phyloP scores from a whole-genome alignment of 2,329 filamentous ascomycete genomes.

The Allantophomopsis lycopodina region DNA sequence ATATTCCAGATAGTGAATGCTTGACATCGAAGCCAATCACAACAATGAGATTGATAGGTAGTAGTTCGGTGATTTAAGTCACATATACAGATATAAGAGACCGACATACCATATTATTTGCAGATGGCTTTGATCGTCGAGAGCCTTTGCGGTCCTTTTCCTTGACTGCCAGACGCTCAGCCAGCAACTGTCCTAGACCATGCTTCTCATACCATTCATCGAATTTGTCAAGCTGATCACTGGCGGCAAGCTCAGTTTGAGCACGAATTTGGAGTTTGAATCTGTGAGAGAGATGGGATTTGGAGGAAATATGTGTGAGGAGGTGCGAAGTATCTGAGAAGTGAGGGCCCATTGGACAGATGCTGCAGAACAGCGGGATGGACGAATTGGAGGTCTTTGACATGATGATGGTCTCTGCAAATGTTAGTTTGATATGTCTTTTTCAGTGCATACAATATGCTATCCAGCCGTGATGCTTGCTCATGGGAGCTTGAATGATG shows the following conservation, averaged over 20 bases:
- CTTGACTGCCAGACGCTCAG: slow-evolving; percentile 66
- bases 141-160: slow-evolving; percentile 31
- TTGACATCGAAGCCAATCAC: no score
- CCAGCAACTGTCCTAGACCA: slow-evolving; percentile 58
- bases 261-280: slow-evolving; percentile 69
- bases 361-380: slow-evolving; percentile 65
- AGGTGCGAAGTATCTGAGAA: slow-evolving; percentile 90
- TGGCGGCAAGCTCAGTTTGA: slow-evolving; percentile 51
- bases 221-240: slow-evolving; percentile 49
- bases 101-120: no score
- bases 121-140: not conserved
- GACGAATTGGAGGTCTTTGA: slow-evolving; percentile 3
- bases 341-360: slow-evolving; percentile 65
- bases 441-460: no score
- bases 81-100: no score
- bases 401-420: slow-evolving; percentile 3
- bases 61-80: no score
- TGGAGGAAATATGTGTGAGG: slow-evolving; percentile 83
- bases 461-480: no score
- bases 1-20: no score
- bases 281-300: slow-evolving; percentile 75
- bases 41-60: no score
- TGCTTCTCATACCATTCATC: slow-evolving; percentile 66
- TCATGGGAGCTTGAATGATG: no score
- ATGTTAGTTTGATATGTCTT: not conserved